Conservation (phyloP, 306 rosid species). For the Gleditsia sinensis region DNA sequence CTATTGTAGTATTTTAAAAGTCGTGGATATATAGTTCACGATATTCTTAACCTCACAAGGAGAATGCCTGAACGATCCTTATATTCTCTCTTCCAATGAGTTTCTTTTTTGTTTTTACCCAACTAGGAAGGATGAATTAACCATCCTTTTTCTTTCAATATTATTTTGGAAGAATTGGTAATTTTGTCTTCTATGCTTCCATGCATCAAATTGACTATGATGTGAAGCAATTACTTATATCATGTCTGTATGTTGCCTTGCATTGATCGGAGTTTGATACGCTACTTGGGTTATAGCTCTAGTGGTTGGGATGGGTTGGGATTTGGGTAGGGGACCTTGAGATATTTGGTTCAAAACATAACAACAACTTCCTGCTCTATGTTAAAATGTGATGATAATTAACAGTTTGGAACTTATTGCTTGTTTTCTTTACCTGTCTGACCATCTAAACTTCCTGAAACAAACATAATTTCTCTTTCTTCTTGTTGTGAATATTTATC, state of each 20-base stretch:
- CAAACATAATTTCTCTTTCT: conserved; percentile 1
- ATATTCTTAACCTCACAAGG: background rate
- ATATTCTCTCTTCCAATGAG: background rate
- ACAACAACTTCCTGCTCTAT: too few species aligned
- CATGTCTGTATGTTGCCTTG: background rate
- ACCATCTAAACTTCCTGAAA: background rate
- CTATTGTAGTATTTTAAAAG: background rate
- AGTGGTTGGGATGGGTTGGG: too few species aligned
- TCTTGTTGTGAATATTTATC: background rate
- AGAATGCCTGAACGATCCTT: background rate
- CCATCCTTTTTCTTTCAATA: background rate
- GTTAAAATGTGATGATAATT: too few species aligned
- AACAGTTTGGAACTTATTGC: background rate
- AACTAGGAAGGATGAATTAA: background rate
- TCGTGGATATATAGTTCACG: background rate
- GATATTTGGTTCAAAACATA: too few species aligned
- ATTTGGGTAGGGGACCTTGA: too few species aligned
- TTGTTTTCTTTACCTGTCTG: background rate
- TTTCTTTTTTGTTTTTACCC: background rate
- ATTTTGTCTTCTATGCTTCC: background rate
- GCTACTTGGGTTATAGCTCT: too few species aligned
- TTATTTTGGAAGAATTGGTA: background rate
- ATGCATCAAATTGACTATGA: background rate
- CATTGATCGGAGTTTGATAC: background rate
- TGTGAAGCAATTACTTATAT: background rate